Evolutionary conservation across 83 land plant genomes (phyloP).

Genomic region (Isoetes engelmannii): DNA sequence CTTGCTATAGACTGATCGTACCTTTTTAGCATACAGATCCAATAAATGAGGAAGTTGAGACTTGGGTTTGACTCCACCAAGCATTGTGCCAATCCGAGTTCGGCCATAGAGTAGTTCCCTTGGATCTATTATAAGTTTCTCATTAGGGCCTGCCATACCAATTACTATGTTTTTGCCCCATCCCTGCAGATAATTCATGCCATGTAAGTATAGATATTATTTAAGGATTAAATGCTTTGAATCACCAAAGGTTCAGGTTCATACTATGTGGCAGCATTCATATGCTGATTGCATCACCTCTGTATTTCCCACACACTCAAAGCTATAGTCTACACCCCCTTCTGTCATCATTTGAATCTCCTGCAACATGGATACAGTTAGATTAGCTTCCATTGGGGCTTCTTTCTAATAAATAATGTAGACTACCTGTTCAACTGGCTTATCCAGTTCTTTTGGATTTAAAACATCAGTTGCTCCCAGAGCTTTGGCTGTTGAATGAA

Average conservation of each 20-base stretch:
- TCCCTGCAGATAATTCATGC: not conserved
- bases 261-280: slow-evolving; percentile 72
- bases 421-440: too few species aligned
- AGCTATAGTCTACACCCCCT: slow-evolving; percentile 88
- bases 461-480: slow-evolving; percentile 4
- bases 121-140: not conserved
- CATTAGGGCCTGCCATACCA: not conserved
- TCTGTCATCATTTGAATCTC: slow-evolving; percentile 52
- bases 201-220: too few species aligned
- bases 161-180: not conserved
- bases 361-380: slow-evolving; percentile 27
- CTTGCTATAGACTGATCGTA: not conserved
- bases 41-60: slow-evolving; percentile 4
- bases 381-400: too few species aligned
- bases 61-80: slow-evolving; percentile 10
- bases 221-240: not conserved
- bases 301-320: slow-evolving; percentile 86
- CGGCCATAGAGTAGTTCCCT: not conserved
- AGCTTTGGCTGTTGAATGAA: not conserved
- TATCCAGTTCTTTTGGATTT: not conserved
- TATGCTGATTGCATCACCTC: slow-evolving; percentile 63
- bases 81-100: not conserved
- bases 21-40: not conserved
- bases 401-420: too few species aligned
- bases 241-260: not conserved